Base-by-base conservation (phyloP, 1,284 basidiomycete genomes). In the Tremellales sp. region DNA sequence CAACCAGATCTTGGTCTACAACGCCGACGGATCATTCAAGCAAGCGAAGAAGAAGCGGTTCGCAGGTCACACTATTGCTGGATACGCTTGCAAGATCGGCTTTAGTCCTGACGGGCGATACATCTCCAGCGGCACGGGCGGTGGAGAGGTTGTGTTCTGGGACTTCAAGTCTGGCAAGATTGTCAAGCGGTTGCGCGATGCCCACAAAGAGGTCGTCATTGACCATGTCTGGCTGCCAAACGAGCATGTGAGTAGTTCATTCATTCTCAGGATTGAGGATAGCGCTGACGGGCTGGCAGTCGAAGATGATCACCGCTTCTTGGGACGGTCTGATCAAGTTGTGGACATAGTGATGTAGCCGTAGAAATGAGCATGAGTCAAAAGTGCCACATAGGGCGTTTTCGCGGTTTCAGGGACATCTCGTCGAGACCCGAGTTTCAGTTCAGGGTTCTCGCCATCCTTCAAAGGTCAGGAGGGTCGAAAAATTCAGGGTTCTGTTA, bases 11-110 rank as follows among this genome's bases (percentile, higher is more conserved):
- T 79, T 97, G 22, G 84, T 98, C 48, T 99, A 96, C 74, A 90
- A 89, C 65, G 88, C 94, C 17, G 94, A 98, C 70, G 76, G 76
- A 3, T 89, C 87, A 70, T 97, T 97, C 83, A 85, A 90, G 48
- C 94, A 97, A 75, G 96, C 97, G 72, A 85, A 91, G 60, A 97
- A 97, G 77, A 98, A 98, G 77, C 83, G 91, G 40, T 99, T 97
- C 68, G 91, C 90, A 1, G 96, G 96, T 0, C 96, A 98, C 74
- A 89, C 87, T 8, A 84, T 94, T 10, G 92, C 93, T 2, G 96
- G 96, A 2, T 98, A 97, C 72, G 94, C 94, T 2, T 97, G 92
- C 70, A 87, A 92, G 67, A 84, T 97, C 40, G 91, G 87, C 22
- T 98, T 98, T 75, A 96, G 91, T 21, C 93, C 96, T 0, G 96